A percentile compares a stretch with the other conserved stretches of the same genome.
Conservation (phyloP, 805 yeast genomes). For the Cyberlindnera veronae region DNA sequence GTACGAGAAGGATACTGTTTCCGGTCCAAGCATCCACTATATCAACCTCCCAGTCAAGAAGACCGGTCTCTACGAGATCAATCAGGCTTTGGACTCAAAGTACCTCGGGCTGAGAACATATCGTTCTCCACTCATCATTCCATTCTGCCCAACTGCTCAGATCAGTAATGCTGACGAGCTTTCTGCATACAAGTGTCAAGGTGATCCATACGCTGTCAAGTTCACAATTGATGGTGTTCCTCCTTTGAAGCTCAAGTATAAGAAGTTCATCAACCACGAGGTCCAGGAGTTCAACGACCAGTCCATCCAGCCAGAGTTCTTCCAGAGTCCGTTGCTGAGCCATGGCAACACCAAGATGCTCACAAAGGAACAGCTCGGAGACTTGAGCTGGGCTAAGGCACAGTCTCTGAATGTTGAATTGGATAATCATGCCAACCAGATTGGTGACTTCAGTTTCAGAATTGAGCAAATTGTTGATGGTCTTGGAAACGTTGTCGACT, state of each 20-base stretch:
- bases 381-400: slow-evolving; percentile 42
- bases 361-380: slow-evolving; percentile 32
- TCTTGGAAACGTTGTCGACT: slow-evolving; percentile 55
- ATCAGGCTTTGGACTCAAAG: slow-evolving; percentile 62
- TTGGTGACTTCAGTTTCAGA: slow-evolving; percentile 55
- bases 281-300: slow-evolving; percentile 37
- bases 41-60: slow-evolving; percentile 59
- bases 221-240: slow-evolving; percentile 71
- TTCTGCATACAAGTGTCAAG: slow-evolving; percentile 55
- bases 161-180: slow-evolving; percentile 37
- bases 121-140: slow-evolving; percentile 60
- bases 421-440: slow-evolving; percentile 37
- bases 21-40: slow-evolving; percentile 43
- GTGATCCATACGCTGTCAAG: slow-evolving; percentile 47
- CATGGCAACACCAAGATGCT: slow-evolving; percentile 28
- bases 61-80: slow-evolving; percentile 77
- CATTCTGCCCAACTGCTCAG: slow-evolving; percentile 74
- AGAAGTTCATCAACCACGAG: slow-evolving; percentile 39
- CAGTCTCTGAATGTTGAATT: slow-evolving; percentile 41
- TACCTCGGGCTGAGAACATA: slow-evolving; percentile 57
- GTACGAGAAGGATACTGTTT: slow-evolving; percentile 26
- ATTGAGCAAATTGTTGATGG: slow-evolving; percentile 63
- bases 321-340: slow-evolving; percentile 47
- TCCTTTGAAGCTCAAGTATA: slow-evolving; percentile 63
- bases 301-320: slow-evolving; percentile 47